These are phyloP conservation scores for Hypomontagnella submonticulosa DNA, from an alignment of 495 filamentous ascomycete species.

Conservation along the genomic window DNA sequence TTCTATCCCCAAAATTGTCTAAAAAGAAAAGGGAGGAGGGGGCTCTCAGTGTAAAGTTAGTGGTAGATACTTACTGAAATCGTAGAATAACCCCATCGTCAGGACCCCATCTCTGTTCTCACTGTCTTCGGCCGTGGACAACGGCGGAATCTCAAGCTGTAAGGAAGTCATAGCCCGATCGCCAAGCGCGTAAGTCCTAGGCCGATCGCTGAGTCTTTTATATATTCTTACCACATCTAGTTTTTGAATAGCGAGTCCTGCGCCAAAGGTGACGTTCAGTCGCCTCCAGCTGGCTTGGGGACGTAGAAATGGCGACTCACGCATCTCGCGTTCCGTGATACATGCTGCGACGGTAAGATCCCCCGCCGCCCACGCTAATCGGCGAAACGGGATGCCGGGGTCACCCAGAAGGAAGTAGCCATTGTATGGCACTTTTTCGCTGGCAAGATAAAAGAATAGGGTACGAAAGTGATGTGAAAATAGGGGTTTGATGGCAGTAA, in stretches of 20 bases:
- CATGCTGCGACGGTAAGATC: neutral
- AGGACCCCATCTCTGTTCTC: slow-evolving; percentile 6
- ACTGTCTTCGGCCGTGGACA: neutral
- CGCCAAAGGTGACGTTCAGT: slow-evolving; percentile 4
- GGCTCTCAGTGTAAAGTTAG: no score
- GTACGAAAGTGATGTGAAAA: neutral
- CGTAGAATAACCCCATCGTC: slow-evolving; percentile 30
- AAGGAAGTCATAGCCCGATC: neutral
- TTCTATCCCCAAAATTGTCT: no score
- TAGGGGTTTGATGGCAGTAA: slow-evolving; percentile 1
- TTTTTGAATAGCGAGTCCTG: neutral
- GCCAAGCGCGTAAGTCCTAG: neutral
- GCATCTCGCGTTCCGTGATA: neutral
- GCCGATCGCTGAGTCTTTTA: no score
- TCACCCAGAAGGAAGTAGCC: no score
- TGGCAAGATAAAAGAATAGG: no score
- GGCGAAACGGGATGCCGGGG: neutral
- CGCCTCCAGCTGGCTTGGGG: slow-evolving; percentile 26
- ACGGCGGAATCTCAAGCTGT: slow-evolving; percentile 11
- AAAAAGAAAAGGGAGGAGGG: no score
- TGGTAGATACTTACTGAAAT: slow-evolving; percentile 6
- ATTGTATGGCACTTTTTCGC: no score
- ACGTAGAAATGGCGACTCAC: slow-evolving; percentile 1
- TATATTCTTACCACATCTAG: slow-evolving; percentile 9
- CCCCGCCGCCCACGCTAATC: slow-evolving; percentile 7